Conservation (phyloP, 768 basidiomycete species). For the Mycena rosella region DNA sequence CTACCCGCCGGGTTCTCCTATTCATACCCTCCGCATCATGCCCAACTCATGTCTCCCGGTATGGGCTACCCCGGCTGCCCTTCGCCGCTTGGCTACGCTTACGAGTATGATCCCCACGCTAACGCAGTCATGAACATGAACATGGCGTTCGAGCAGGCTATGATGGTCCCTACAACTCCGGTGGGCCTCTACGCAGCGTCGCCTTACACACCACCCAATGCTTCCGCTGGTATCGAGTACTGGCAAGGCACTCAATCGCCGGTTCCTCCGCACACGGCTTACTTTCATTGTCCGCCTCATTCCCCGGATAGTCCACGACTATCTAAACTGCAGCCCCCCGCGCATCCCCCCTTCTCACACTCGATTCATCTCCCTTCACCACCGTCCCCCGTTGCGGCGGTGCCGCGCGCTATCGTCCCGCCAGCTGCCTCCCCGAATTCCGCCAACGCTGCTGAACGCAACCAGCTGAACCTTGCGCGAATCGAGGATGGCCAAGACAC, state of each 20-base stretch:
- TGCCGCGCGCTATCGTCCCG: slow-evolving; percentile 8
- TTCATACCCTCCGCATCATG: slow-evolving; percentile 19
- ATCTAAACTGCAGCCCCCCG: slow-evolving; percentile 22
- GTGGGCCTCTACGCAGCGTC: slow-evolving; percentile 22
- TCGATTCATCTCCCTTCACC: slow-evolving; percentile 17
- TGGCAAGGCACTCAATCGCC: slow-evolving; percentile 30
- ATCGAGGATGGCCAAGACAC: slow-evolving; percentile 86
- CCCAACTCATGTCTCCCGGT: slow-evolving; percentile 11
- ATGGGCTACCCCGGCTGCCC: slow-evolving; percentile 13
- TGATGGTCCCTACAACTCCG: slow-evolving; percentile 35
- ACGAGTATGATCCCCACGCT: slow-evolving; percentile 35
- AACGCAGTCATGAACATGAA: slow-evolving; percentile 23
- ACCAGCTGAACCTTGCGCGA: slow-evolving; percentile 73
- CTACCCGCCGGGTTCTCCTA: slow-evolving; percentile 25
- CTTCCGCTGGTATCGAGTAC: slow-evolving; percentile 25
- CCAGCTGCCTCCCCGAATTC: background rate
- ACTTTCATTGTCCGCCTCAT: slow-evolving; percentile 33
- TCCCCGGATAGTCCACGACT: slow-evolving; percentile 29
- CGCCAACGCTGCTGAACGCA: slow-evolving; percentile 52
- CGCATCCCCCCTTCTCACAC: slow-evolving; percentile 16
- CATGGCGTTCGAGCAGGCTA: slow-evolving; percentile 44
- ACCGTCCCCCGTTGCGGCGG: slow-evolving; percentile 5
- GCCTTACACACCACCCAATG: slow-evolving; percentile 13
- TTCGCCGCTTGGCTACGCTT: slow-evolving; percentile 30
- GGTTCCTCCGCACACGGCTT: slow-evolving; percentile 23